Evolutionary conservation across 1,284 basidiomycete genomes (phyloP), one percentile per base, ranked within the genome.

Genomic region (Exsudoporus floridanus): DNA sequence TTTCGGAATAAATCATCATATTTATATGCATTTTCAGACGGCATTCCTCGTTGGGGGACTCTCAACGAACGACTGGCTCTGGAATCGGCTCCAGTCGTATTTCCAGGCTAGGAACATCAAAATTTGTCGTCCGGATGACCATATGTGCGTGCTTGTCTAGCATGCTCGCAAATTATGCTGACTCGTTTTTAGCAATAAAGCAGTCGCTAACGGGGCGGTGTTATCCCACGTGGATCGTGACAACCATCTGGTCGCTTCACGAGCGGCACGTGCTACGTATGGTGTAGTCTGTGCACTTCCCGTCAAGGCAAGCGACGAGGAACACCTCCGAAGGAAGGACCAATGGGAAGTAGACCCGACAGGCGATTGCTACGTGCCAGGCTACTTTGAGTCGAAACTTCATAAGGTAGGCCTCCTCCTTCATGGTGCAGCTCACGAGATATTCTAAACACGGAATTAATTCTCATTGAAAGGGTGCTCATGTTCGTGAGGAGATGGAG

Each of bases 201-300:
- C 77, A 0, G 80, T 80, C 2, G 74, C 79, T 0, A 74, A 80
- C 48, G 79, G 80, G 1, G 78, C 77, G 0, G 68, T 81, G 5
- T 77, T 75, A 6, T 80, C 74, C 54, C 76, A 74, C 49, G 49
- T 80, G 10, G 74, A 80, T 54, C 74, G 73, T 50, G 52, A 46
- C 1, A 37, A 45, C 18, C 57, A 74, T 49, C 66, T 66, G 30
- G 76, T 81, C 14, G 63, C 71, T 3, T 65, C 69, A 0, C 67
- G 77, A n/a, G 65, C 76, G 10, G 67, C 77, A 4, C 74, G 67
- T 53, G 60, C 64, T 14, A 68, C 73, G 4, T 76, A 78, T 37
- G 56, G 56, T 18, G 30, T 52, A 25, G 18, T 55, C 19, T 49
- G 39, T 44, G 49, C 53, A 1, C 8, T 50, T 1, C 18, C 30